phyloP scores from a whole-genome alignment of 768 basidiomycete genomes.

The Hygrophorus russula region DNA sequence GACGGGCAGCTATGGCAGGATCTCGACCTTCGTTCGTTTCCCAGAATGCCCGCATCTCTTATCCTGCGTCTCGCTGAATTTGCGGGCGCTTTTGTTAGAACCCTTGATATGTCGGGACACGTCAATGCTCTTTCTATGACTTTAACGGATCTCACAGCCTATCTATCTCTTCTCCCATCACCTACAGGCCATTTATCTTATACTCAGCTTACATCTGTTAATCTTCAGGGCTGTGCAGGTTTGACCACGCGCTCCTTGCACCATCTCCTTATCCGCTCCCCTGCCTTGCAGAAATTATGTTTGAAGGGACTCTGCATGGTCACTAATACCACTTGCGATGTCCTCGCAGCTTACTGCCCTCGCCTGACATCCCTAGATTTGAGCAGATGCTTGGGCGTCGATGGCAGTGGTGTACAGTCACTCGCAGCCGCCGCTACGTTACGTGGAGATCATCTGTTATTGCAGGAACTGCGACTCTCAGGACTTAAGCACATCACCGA shows the following conservation, averaged over 20 bases:
- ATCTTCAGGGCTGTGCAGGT: slow-evolving; percentile 60
- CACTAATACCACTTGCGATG: slow-evolving; percentile 62
- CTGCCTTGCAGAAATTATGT: slow-evolving; percentile 41
- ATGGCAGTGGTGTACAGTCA: slow-evolving; percentile 46
- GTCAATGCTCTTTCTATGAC: slow-evolving; percentile 33
- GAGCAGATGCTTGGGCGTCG: slow-evolving; percentile 58
- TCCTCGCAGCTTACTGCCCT: slow-evolving; percentile 49
- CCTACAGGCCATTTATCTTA: slow-evolving; percentile 24
- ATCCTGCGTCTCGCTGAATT: slow-evolving; percentile 39
- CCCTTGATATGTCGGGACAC: slow-evolving; percentile 57
- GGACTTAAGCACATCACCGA: slow-evolving; percentile 56
- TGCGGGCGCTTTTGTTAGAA: slow-evolving; percentile 55
- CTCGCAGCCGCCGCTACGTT: slow-evolving; percentile 32
- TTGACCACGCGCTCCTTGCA: slow-evolving; percentile 61
- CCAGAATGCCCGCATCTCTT: slow-evolving; percentile 38
- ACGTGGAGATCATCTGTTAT: slow-evolving; percentile 35
- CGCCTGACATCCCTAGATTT: slow-evolving; percentile 53
- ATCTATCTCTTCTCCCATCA: slow-evolving; percentile 35
- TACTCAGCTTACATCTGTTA: slow-evolving; percentile 62
- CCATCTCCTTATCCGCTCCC: slow-evolving; percentile 56
- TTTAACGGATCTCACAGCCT: slow-evolving; percentile 41
- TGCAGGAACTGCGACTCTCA: slow-evolving; percentile 57
- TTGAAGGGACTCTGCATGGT: slow-evolving; percentile 62
- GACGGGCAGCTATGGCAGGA: slow-evolving; percentile 83
- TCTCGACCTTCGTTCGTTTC: slow-evolving; percentile 54